phyloP scores from a whole-genome alignment of 2,329 filamentous ascomycete genomes.

The Septoria linicola region DNA sequence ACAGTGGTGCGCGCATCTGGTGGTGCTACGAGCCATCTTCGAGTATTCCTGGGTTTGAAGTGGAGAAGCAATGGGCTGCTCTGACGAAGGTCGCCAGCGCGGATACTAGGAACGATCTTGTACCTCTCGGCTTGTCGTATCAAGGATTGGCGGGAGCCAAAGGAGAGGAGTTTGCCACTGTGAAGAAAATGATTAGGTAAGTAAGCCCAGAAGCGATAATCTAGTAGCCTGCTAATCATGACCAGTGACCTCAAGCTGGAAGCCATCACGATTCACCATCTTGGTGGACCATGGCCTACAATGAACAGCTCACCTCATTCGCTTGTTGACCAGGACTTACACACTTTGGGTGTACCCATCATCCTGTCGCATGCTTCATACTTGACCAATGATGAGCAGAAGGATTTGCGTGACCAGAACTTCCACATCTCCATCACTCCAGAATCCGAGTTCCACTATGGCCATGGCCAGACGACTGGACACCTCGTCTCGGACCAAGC shows the following conservation, averaged over 20 bases:
- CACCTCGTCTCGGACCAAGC: constrained; percentile 52
- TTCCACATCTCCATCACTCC: constrained; percentile 59
- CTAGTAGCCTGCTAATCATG: too few relatives aligned
- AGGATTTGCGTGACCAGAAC: constrained; percentile 50
- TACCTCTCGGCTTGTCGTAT: constrained; percentile 6
- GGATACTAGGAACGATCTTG: neutral
- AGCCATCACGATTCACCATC: constrained; percentile 18
- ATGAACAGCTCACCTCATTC: constrained; percentile 43
- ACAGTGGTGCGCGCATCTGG: constrained; percentile 39
- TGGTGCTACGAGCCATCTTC: constrained; percentile 16
- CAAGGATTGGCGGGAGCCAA: constrained; percentile 8
- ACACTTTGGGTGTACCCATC: constrained; percentile 50
- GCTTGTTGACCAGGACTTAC: constrained; percentile 40
- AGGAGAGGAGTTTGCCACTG: constrained; percentile 11
- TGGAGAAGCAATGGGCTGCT: constrained; percentile 13
- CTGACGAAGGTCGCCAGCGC: constrained; percentile 6
- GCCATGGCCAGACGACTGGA: constrained; percentile 50
- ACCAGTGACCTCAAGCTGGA: constrained; percentile 7
- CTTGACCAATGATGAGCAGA: constrained; percentile 43
- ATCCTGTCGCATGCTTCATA: constrained; percentile 55
- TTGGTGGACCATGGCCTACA: constrained; percentile 11
- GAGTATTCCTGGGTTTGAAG: neutral
- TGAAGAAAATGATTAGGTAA: constrained; percentile 12
- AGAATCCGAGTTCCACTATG: constrained; percentile 60
- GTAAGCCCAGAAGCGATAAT: too few relatives aligned